A percentile compares a stretch with the other conserved stretches of the same genome.
phyloP scores from a whole-genome alignment of 768 basidiomycete genomes.

The Lactarius sp. region DNA sequence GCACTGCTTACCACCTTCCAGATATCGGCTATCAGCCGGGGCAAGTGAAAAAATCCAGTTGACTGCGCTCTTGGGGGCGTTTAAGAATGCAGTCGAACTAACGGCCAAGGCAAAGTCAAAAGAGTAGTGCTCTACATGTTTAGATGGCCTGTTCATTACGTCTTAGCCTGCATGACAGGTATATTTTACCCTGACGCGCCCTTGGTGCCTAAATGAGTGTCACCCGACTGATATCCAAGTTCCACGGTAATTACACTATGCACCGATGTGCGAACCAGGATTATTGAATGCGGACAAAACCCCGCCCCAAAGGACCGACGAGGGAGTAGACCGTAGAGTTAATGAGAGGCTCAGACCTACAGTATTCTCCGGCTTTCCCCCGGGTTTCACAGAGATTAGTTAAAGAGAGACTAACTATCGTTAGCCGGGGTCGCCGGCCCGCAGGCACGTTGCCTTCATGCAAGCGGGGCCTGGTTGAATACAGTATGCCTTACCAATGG shows the following conservation, averaged over 20 bases:
- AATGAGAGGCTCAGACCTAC: background rate
- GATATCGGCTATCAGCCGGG: slow-evolving; percentile 87
- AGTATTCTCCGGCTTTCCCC: no score
- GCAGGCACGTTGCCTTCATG: background rate
- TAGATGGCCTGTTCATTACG: slow-evolving; percentile 11
- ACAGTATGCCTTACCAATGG: slow-evolving; percentile 42
- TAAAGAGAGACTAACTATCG: no score
- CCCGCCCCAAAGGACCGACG: background rate
- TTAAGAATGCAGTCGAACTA: slow-evolving; percentile 88
- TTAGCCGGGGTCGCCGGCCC: slow-evolving; percentile 2
- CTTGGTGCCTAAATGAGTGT: background rate
- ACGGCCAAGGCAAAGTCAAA: slow-evolving; percentile 40
- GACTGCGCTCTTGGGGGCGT: slow-evolving; percentile 84
- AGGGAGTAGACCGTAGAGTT: background rate
- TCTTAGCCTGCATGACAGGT: slow-evolving; percentile 2
- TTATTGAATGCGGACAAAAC: background rate
- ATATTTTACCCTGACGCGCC: background rate
- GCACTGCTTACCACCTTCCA: slow-evolving; percentile 31
- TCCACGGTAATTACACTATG: background rate
- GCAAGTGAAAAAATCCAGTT: slow-evolving; percentile 93
- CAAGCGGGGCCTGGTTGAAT: background rate
- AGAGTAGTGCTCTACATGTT: slow-evolving; percentile 16
- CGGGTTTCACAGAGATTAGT: no score
- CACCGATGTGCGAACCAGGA: background rate
- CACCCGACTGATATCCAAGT: background rate